Evolutionary conservation across 768 basidiomycete genomes (phyloP).

Genomic region (Panaeolus cyanescens): DNA sequence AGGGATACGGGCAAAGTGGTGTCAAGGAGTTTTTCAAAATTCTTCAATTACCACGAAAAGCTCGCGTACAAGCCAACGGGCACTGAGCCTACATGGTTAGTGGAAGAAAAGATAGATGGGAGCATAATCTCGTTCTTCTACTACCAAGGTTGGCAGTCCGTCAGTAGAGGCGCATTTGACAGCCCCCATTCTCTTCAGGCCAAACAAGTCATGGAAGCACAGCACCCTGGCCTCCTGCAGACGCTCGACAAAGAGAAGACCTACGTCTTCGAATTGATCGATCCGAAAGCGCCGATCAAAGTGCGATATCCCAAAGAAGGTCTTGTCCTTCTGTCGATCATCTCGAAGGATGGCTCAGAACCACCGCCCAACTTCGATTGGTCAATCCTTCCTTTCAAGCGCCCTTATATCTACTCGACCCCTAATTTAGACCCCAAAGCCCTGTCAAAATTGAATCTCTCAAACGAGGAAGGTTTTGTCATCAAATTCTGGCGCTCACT

Average conservation of each 20-base stretch:
- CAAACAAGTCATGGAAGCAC: conserved; percentile 17
- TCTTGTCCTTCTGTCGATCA: conserved; percentile 21
- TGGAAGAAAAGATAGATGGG: conserved; percentile 26
- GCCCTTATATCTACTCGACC: conserved; percentile 14
- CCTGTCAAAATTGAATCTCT: conserved; percentile 16
- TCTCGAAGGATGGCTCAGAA: conserved; percentile 20
- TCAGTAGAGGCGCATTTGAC: conserved; percentile 18
- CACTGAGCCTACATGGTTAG: conserved; percentile 16
- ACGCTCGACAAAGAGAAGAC: conserved; percentile 19
- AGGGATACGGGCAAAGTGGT: conserved; percentile 18
- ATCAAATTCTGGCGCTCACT: conserved; percentile 22
- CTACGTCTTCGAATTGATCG: conserved; percentile 26
- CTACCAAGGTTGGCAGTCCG: conserved; percentile 16
- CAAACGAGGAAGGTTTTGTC: conserved; percentile 27
- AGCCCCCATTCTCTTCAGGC: conserved; percentile 18
- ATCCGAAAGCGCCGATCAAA: conserved; percentile 20
- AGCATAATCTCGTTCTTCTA: conserved; percentile 25
- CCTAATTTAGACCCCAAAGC: conserved; percentile 7
- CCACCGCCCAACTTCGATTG: conserved; percentile 15
- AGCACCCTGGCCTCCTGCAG: conserved; percentile 16
- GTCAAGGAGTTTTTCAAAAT: conserved; percentile 24
- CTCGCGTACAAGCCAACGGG: conserved; percentile 24
- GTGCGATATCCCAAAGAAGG: conserved; percentile 16
- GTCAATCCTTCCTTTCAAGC: conserved; percentile 18
- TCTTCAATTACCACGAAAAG: conserved; percentile 26